Conservation (phyloP, 2,329 filamentous ascomycete genomes). For the Arthrobotrys megalospora region DNA sequence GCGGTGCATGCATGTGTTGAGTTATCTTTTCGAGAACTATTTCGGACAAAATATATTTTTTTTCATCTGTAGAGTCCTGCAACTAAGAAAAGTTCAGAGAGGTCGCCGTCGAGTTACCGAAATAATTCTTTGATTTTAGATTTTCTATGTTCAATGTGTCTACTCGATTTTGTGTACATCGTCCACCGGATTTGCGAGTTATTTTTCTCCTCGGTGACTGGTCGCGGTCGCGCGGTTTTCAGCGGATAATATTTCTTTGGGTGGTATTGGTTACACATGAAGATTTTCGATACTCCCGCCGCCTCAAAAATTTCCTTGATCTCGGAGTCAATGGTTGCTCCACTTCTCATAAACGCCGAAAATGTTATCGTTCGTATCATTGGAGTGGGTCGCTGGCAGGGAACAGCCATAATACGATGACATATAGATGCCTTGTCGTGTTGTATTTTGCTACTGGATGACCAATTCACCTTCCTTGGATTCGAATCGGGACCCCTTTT, state of each 20-base stretch:
- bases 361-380: conserved; percentile 42
- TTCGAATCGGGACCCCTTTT: conserved; percentile 10
- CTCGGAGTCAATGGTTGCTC: background rate
- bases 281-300: conserved; percentile 5
- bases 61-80: no score
- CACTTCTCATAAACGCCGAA: conserved; percentile 25
- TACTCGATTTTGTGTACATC: background rate
- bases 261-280: conserved; percentile 19
- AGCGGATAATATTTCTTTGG: conserved; percentile 1
- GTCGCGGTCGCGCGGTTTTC: background rate
- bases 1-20: background rate
- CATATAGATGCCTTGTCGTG: conserved; percentile 9
- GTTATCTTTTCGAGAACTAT: background rate
- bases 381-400: conserved; percentile 26
- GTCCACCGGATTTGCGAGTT: background rate
- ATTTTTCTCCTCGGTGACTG: background rate
- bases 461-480: background rate
- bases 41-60: background rate
- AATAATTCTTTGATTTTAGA: background rate
- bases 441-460: conserved; percentile 5
- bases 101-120: background rate
- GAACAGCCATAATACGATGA: conserved; percentile 3
- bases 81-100: background rate
- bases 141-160: background rate
- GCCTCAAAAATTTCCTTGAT: conserved; percentile 13